Base-by-base conservation (phyloP, 2,329 filamentous ascomycete species). In the Pseudogymnoascus sp. region DNA sequence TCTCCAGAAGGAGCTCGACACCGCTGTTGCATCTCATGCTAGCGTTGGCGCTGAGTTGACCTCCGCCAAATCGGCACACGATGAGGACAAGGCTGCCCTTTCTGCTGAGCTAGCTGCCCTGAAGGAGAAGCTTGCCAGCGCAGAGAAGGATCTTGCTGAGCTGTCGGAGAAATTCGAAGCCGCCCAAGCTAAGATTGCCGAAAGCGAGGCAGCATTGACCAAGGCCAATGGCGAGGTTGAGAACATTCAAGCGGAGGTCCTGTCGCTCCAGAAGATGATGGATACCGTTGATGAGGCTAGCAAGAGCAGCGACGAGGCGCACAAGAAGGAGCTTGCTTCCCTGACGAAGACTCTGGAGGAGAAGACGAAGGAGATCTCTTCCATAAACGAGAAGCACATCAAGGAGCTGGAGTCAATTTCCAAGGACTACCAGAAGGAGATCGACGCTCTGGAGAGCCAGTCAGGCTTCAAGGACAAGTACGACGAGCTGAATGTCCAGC, bases 401-500 rank as follows among this genome's bases (percentile, higher is more conserved):
- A 79, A 81, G 67, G 82, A 84, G 69, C 77, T 88, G 67, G 78
- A 82, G 71, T 80, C 79, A 64, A 73, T 88, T 62, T 84, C 83
- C 1, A 77, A 82, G 65, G 84, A 87, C 67, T 86, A 86, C 66
- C 82, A 87, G 70, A 78, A 80, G n/a, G 84, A 88, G 71, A 87
- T 88, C 61, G 84, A 87, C 69, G 81, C 81, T 63, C 79, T 87
- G 14, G 80, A 81, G 63, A 84, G 83, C 21, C 84, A 88, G 65
- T 84, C 85, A 12, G 83, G 83, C 71, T 85, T 86, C 74, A 86
- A 85, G 75, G 81, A 82, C 66, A 84, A 86, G 72, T 87, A 83
- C 65, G 80, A 85, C 63, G 82, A 84, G 38, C 78, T 88, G 5
- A 83, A 87, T 70, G 72, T 72, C 4, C 80, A 86, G 71, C 81